Evolutionary conservation across 352 stramenopile genomes (phyloP), one percentile per base, ranked within the genome.

Genomic region (Detonula confervacea): DNA sequence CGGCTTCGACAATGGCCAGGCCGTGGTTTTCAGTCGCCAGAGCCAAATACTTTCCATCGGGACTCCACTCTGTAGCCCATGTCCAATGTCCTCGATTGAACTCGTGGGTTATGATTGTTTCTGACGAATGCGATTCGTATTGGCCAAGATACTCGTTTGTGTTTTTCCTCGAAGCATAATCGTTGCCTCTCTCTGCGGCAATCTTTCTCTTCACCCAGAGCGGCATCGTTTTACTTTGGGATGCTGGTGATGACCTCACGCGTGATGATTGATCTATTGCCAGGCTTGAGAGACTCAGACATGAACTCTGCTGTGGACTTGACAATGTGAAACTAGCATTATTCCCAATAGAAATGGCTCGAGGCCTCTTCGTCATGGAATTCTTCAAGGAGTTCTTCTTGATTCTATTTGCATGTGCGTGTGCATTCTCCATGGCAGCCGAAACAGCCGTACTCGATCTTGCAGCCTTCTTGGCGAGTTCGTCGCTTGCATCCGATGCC

Each of bases 11-110:
- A 46, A 91, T 72, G 2, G 86, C 73, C 0, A 91, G 56, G 62
- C 82, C 57, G 74, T 90, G 86, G 65, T 91, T 91, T 62, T 91
- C 82, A 3, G 86, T 90, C 33, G 73, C 86, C 52, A 91, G 69
- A 0, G 86, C 86, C 56, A 90, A 59, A 42, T 54, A 70, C 20
- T 81, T 82, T 12, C 86, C 86, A 74, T 87, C 73, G 33, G 86
- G 86, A 47, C 80, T 89, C 83, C 86, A 92, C 30, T 86, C 80
- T 11, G 70, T 85, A 25, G 61, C 73, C 83, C 86, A 92, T n/a
- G 80, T 92, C 83, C 86, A 92, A 63, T 80, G 67, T 46, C 80
- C 83, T 55, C 86, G 35, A 63, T 81, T 69, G 11, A 91, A 77
- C 65, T 91, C 78, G 61, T 91, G 85, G 4, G 83, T 80, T 33